Evolutionary conservation across 176 grass and related monocot species (phyloP).

Genomic region (Triticum monococcum): DNA sequence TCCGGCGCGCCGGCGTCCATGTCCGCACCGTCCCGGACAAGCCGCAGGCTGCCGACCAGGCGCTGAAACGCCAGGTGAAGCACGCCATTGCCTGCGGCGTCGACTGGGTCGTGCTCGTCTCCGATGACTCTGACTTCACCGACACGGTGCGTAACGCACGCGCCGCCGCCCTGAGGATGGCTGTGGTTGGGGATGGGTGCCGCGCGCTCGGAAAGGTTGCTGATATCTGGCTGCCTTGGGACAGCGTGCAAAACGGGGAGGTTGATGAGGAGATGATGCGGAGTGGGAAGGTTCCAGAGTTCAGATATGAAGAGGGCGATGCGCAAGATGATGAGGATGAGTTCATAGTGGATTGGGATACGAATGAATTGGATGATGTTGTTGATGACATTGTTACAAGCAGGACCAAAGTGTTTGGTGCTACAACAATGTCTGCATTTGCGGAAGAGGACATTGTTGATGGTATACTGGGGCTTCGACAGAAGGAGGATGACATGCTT

Average conservation of each 20-base stretch:
- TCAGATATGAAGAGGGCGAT: conserved; percentile 27
- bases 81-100: conserved; percentile 70
- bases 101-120: conserved; percentile 80
- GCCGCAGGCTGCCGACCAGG: conserved; percentile 87
- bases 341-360: conserved; percentile 37
- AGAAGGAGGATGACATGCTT: conserved; percentile 19
- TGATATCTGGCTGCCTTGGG: conserved; percentile 90
- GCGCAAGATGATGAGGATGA: conserved; percentile 25
- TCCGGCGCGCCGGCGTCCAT: conserved; percentile 76
- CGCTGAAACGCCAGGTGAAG: conserved; percentile 78
- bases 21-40: conserved; percentile 80
- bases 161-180: conserved; percentile 64
- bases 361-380: conserved; percentile 41
- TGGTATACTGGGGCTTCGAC: conserved; percentile 36
- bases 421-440: conserved; percentile 45
- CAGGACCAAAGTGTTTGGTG: conserved; percentile 33
- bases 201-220: conserved; percentile 54
- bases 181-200: conserved; percentile 71
- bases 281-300: conserved; percentile 11
- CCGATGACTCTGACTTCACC: conserved; percentile 84
- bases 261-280: conserved; percentile 64
- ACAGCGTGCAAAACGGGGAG: conserved; percentile 69
- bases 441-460: conserved; percentile 49
- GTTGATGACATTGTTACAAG: conserved; percentile 44
- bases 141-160: conserved; percentile 70